phyloP scores from a whole-genome alignment of 1,284 basidiomycete species.

The Golubevia pallescens region DNA sequence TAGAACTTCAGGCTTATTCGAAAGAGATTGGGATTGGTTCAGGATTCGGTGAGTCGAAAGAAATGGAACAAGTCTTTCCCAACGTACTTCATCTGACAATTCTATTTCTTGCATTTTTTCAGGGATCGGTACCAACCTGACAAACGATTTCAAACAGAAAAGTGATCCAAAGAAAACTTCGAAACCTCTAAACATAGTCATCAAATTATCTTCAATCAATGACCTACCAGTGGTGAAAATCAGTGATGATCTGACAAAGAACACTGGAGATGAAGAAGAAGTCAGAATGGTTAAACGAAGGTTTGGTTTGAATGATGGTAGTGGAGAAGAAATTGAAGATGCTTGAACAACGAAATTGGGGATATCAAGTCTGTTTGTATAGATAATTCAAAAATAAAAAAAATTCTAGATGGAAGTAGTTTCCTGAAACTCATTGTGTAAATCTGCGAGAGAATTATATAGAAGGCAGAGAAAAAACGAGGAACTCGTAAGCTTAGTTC shows the following conservation, averaged over 20 bases:
- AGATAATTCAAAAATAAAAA: too few relatives aligned
- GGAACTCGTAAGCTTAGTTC: too few relatives aligned
- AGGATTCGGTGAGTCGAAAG: slow-evolving; percentile 34
- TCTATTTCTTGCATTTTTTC: neutral
- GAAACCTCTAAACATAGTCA: slow-evolving; percentile 57
- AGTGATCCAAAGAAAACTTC: neutral
- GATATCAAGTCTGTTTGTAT: too few relatives aligned
- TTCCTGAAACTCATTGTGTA: too few relatives aligned
- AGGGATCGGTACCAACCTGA: slow-evolving; percentile 44
- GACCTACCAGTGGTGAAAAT: slow-evolving; percentile 55
- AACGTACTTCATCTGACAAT: slow-evolving; percentile 2
- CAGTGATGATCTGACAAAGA: slow-evolving; percentile 60
- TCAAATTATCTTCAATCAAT: slow-evolving; percentile 52
- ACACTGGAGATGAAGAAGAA: slow-evolving; percentile 50
- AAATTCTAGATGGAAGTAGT: too few relatives aligned
- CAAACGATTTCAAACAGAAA: slow-evolving; percentile 37
- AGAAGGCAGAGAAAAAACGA: too few relatives aligned
- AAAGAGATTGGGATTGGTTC: slow-evolving; percentile 48
- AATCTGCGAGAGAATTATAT: too few relatives aligned
- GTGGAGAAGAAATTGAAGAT: too few relatives aligned
- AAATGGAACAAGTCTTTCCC: neutral
- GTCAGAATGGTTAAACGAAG: slow-evolving; percentile 16
- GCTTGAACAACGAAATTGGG: too few relatives aligned
- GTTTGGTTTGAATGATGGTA: slow-evolving; percentile 2
- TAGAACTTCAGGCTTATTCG: slow-evolving; percentile 33